Base-by-base conservation (phyloP, 2,329 filamentous ascomycete genomes). In the Pestalotiopsis sp. region DNA sequence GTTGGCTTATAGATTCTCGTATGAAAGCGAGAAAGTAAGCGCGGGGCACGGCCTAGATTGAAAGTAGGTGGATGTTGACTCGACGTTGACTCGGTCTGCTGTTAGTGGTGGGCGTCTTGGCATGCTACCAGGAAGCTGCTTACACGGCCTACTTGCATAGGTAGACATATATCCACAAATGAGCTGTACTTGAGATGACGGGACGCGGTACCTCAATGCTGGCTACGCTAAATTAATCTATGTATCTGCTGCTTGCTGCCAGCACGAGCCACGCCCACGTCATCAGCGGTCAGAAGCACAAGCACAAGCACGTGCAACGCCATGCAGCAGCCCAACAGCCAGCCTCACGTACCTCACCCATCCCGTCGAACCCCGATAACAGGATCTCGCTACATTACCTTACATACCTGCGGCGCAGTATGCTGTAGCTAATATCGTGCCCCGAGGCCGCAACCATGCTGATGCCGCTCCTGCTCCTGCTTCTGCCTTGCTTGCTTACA, bases 201-300 rank as follows among this genome's bases (percentile, higher is more conserved):
- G 20, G 45, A 52, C 17, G 17, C 7, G n/a, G 45, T 52, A 23
- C 17, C 45, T 52, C 41, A 9, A 45, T 36, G 31, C 2, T 36
- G 31, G 31, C 31, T 9, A 36, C 31, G 31, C 31, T 36, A 36
- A 59, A 12, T 59, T 13, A 27, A n/a, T 11, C 20, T 58, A 25
- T 20, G n/a, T 20, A 59, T 13, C 56, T 25, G 31, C 11, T 27
- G n/a, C 25, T 13, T 12, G 25, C 59, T 20, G 14, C 13, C 59
- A 62, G 59, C 59, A 27, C n/a, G 25, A 62, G 59, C 59, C 59
- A 39, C 17, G 36, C 59, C 59, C 59, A 62, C 59, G 59, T 62
- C 59, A 62, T 62, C 59, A 20, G 20, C 20, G 31, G 31, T 36
- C 31, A 36, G 31, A 36, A 36, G 31, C 31, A 36, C 31, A 36